Evolutionary conservation across 139 green algal species (phyloP).

Genomic region (Chlamydomonas schloesseri): DNA sequence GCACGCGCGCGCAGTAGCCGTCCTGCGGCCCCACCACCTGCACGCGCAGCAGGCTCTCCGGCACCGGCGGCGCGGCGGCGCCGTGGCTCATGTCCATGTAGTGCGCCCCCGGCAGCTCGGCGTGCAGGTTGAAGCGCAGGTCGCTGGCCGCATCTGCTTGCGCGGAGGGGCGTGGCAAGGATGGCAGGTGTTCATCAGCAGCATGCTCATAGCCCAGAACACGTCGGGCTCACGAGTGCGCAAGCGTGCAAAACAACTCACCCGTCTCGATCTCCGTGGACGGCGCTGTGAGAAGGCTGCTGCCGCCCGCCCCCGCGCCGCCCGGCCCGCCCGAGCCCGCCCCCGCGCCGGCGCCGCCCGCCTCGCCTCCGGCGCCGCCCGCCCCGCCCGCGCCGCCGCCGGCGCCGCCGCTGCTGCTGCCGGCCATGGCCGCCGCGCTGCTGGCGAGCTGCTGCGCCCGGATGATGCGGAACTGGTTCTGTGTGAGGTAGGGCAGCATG

Average conservation of each 20-base stretch:
- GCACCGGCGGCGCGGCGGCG: background rate
- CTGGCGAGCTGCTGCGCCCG: background rate
- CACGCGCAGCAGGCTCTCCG: slow-evolving; percentile 54
- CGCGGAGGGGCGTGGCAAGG: background rate
- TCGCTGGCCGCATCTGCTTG: slow-evolving; percentile 26
- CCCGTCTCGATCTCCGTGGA: slow-evolving; percentile 6
- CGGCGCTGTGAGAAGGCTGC: background rate
- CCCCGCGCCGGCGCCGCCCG: background rate
- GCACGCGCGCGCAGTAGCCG: slow-evolving; percentile 67
- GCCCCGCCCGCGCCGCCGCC: background rate
- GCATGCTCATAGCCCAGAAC: no score
- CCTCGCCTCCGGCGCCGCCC: no score
- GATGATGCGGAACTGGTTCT: slow-evolving; percentile 60
- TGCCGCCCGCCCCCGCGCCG: background rate
- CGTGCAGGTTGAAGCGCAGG: slow-evolving; percentile 20
- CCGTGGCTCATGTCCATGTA: slow-evolving; percentile 54
- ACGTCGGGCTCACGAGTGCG: no score
- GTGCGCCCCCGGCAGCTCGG: slow-evolving; percentile 32
- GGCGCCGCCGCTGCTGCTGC: slow-evolving; percentile 55
- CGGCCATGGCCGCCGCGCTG: background rate
- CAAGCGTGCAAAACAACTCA: no score
- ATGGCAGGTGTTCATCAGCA: no score
- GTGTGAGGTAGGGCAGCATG: slow-evolving; percentile 78
- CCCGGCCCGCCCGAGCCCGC: background rate
- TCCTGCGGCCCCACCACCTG: slow-evolving; percentile 54